Evolutionary conservation across 2,329 filamentous ascomycete species (phyloP).

Genomic region (Sphaerostilbella broomeana): DNA sequence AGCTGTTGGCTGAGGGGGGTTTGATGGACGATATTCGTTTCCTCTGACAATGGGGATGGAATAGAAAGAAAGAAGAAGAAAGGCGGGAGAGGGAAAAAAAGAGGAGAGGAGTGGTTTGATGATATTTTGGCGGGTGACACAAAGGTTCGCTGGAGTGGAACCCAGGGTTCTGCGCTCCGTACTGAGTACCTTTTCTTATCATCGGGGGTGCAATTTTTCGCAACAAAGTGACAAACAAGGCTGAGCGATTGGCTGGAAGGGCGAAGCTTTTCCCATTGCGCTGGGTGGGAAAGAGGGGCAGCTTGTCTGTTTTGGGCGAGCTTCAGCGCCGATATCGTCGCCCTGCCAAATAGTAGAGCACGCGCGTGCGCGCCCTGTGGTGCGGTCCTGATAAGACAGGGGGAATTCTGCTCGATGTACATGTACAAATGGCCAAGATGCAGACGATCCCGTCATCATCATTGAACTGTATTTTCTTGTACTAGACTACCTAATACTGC

Average conservation of each 20-base stretch:
- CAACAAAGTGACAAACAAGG: too few species aligned
- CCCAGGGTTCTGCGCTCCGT: too few species aligned
- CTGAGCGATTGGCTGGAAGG: conserved; percentile 6
- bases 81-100: conserved; percentile 10
- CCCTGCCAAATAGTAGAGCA: too few species aligned
- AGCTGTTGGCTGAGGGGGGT: background rate
- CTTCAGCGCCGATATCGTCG: conserved; percentile 12
- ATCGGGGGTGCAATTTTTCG: too few species aligned
- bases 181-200: too few species aligned
- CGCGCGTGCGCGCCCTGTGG: background rate
- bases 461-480: too few species aligned
- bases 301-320: conserved; percentile 6
- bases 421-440: too few species aligned
- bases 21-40: conserved; percentile 3
- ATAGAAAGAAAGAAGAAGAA: background rate
- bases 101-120: conserved; percentile 15
- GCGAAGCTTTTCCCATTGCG: background rate
- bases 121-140: too few species aligned
- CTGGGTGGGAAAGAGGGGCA: background rate
- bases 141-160: background rate
- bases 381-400: conserved; percentile 1
- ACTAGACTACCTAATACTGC: too few species aligned
- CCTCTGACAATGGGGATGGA: conserved; percentile 11
- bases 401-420: too few species aligned
- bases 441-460: too few species aligned